Base-by-base conservation (phyloP, 768 basidiomycete genomes). In the Psilocybe subaeruginosa region DNA sequence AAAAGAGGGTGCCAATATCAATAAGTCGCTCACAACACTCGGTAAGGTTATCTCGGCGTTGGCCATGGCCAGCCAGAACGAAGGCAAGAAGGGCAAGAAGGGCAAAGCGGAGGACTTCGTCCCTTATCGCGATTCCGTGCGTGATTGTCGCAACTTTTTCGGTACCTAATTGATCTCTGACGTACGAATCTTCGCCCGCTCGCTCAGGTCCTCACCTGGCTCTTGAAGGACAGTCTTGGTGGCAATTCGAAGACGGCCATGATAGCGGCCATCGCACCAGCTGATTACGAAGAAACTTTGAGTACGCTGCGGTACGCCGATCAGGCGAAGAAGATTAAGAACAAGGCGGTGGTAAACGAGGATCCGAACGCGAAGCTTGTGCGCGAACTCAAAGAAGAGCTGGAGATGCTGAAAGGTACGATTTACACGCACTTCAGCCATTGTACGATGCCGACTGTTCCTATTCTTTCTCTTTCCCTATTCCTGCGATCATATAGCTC, bases 271-370 rank as follows among this genome's bases (percentile, higher is more conserved):
- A 99, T 99, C 63, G 89, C 95, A 48, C 96, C 95, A n/a, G 96
- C 95, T 49, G 95, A 98, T 77, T 98, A 98, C 70, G 97, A 99
- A 66, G 97, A 99, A 75, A 98, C 97, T 14, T 80, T 99, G 63
- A 94, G 94, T 76, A 99, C 97, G 2, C 80, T 99, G 60, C 91
- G 97, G 4, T 99, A 99, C 76, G 97, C 97, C 67, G 95, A 97
- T 82, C 94, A 94, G 73, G 96, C 97, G 35, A 99, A 99, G 90
- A 97, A 97, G 89, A 99, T 99, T 78, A 98, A 96, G 88, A 99
- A 98, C 77, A 97, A 98, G 80, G 97, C 97, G 14, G 88, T 99
- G 60, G 93, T 99, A 66, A 99, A 99, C 77, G 97, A 99, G 79
- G 97, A 99, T 84, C 97, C 97, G 33, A 99, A 98, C 69, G 97